Conservation (phyloP, 2,329 filamentous ascomycete genomes). For the Lachnellula suecica region DNA sequence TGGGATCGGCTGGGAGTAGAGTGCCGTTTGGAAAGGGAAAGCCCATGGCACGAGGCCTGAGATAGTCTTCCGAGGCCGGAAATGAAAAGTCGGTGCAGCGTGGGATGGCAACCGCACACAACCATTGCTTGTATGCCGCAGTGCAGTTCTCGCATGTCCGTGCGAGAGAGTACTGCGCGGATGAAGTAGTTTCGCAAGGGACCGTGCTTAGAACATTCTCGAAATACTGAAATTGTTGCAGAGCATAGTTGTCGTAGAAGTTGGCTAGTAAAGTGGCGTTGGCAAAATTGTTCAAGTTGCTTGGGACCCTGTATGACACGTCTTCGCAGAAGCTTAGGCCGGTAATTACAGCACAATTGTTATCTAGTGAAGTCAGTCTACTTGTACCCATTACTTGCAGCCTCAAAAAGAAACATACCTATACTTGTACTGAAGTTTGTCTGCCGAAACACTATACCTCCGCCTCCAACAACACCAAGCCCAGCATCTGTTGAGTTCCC, state of each 20-base stretch:
- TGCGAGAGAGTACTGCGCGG: constrained; percentile 78
- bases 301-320: constrained; percentile 87
- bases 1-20: constrained; percentile 37
- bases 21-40: constrained; percentile 72
- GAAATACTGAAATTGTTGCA: constrained; percentile 72
- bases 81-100: constrained; percentile 82
- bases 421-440: constrained; percentile 78
- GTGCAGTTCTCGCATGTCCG: constrained; percentile 75
- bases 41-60: constrained; percentile 68
- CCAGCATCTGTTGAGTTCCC: constrained; percentile 54
- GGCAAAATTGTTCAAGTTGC: constrained; percentile 64
- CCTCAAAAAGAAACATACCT: constrained; percentile 55
- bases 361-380: constrained; percentile 45
- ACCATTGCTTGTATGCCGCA: constrained; percentile 85
- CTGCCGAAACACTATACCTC: constrained; percentile 70
- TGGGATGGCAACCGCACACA: constrained; percentile 90
- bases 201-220: constrained; percentile 79
- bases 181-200: constrained; percentile 74
- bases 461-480: constrained; percentile 61
- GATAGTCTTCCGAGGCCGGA: constrained; percentile 39
- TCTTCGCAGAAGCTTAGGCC: constrained; percentile 87
- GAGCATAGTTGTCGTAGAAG: constrained; percentile 78
- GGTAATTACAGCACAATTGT: constrained; percentile 83
- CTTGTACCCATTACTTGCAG: neutral
- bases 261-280: constrained; percentile 60